A percentile compares a stretch with the other conserved stretches of the same genome.
These are phyloP conservation scores for Eucalyptus curtisii DNA, from an alignment of 345 rosid genomes.

Conservation along the genomic window DNA sequence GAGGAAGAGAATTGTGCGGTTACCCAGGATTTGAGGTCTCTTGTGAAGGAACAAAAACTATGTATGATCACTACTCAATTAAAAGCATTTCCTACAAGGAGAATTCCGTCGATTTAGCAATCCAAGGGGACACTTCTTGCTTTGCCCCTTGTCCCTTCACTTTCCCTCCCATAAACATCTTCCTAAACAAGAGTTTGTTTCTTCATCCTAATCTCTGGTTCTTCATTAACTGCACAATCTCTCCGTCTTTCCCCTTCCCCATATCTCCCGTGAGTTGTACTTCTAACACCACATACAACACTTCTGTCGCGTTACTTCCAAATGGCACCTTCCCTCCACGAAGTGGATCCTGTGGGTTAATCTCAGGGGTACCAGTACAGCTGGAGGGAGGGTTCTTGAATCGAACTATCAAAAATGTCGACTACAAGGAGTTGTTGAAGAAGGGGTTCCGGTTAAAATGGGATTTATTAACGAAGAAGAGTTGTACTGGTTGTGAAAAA, in stretches of 20 bases:
- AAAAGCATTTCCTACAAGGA: neutral
- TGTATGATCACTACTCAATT: neutral
- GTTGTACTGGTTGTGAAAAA: neutral
- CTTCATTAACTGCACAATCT: neutral
- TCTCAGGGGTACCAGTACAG: neutral
- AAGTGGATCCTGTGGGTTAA: too few species aligned
- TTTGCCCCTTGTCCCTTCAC: neutral
- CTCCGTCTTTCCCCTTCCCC: neutral
- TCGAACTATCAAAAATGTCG: neutral
- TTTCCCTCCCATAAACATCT: neutral
- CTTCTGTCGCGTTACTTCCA: too few species aligned
- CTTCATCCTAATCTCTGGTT: neutral
- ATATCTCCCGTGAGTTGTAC: neutral
- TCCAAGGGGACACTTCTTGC: neutral
- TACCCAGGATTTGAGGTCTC: neutral
- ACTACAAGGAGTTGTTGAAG: neutral
- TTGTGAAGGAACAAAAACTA: neutral
- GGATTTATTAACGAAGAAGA: neutral
- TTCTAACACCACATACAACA: neutral
- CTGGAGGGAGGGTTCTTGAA: neutral
- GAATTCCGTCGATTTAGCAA: neutral
- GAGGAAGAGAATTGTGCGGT: neutral
- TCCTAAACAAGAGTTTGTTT: neutral
- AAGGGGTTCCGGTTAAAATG: neutral
- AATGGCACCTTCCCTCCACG: fast-evolving